Percentiles rank a stretch among this genome's conserved stretches.
Evolutionary conservation across 139 green algal species (phyloP).

Genomic region (Chlorella sp.): DNA sequence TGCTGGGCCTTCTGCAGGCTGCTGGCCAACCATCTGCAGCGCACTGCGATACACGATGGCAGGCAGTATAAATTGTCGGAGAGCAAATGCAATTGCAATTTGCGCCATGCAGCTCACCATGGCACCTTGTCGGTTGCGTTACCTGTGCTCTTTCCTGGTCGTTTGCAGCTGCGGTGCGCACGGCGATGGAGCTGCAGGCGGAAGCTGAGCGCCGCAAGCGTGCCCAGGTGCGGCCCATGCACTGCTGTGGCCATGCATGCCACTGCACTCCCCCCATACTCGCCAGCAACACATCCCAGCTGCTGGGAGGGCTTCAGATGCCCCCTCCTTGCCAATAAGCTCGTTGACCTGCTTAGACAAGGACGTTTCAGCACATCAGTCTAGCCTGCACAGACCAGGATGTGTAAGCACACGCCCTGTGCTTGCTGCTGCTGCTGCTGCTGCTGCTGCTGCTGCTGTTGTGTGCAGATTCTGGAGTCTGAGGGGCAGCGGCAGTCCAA

Average conservation of each 20-base stretch:
- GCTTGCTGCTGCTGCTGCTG: no score
- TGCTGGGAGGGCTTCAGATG: neutral
- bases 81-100: no score
- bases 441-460: no score
- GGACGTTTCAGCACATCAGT: no score
- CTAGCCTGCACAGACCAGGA: no score
- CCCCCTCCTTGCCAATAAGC: neutral
- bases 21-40: neutral
- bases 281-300: neutral
- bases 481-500: constrained; percentile 88
- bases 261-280: neutral
- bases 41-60: no score
- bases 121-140: neutral
- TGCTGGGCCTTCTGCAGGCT: neutral
- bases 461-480: constrained; percentile 66
- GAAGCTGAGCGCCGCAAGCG: constrained; percentile 96
- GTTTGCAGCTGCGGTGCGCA: constrained; percentile 58
- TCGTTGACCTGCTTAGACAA: neutral
- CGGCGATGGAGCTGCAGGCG: constrained; percentile 96
- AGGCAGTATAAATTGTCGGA: no score
- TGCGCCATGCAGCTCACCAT: no score
- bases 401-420: no score
- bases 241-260: constrained; percentile 59
- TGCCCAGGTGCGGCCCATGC: constrained; percentile 74
- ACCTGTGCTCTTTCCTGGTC: no score